Conservation (phyloP, 441 rosid genomes). For the Syzygium syzygioides region DNA sequence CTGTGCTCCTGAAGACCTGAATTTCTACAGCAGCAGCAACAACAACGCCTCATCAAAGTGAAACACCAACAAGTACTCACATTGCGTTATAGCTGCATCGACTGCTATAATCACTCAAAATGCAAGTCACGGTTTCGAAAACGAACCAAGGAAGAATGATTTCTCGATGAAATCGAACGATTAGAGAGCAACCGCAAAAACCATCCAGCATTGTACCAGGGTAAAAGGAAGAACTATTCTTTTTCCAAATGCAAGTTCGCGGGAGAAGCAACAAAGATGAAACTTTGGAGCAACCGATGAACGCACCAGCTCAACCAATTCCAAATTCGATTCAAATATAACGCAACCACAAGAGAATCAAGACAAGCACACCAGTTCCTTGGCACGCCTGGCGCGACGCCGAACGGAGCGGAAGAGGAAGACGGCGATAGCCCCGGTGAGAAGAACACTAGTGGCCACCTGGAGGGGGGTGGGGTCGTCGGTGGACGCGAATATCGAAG, state of each 20-base stretch:
- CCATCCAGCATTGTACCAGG: background rate
- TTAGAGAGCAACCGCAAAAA: background rate
- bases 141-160: background rate
- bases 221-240: background rate
- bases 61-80: background rate
- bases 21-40: slow-evolving; percentile 29
- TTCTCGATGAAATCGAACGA: background rate
- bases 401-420: slow-evolving; percentile 84
- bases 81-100: background rate
- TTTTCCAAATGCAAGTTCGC: background rate
- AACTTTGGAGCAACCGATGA: background rate
- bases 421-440: slow-evolving; percentile 72
- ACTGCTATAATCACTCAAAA: background rate
- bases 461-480: slow-evolving; percentile 73
- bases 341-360: background rate
- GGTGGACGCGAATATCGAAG: slow-evolving; percentile 54
- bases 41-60: background rate
- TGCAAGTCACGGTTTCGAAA: background rate
- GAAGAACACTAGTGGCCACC: slow-evolving; percentile 72
- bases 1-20: slow-evolving; percentile 52
- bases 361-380: slow-evolving; percentile 46
- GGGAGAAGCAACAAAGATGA: background rate
- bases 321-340: background rate
- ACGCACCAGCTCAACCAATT: background rate
- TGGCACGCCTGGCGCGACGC: slow-evolving; percentile 70